Evolutionary conservation across 139 green algal genomes (phyloP).

Genomic region (Asterochloris erici): DNA sequence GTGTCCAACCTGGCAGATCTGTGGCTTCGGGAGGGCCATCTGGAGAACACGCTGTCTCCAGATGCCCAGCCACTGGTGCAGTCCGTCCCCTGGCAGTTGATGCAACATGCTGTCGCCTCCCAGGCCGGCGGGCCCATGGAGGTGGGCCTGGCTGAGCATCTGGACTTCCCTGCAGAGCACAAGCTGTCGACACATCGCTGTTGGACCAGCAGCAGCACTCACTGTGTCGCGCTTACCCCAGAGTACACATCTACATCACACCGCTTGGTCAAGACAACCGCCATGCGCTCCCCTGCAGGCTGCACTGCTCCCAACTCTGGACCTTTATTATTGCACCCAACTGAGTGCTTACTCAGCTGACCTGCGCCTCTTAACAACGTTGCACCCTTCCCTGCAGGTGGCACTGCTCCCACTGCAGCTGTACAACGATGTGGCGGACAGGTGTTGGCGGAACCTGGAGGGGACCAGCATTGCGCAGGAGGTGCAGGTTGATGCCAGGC

Average conservation of each 20-base stretch:
- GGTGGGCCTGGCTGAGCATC: background rate
- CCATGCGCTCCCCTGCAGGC: background rate
- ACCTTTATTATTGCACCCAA: background rate
- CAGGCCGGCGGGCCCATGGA: background rate
- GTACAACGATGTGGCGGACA: conserved; percentile 5
- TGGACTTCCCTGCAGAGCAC: background rate
- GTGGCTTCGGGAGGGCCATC: conserved; percentile 7
- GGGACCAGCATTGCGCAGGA: too few species aligned
- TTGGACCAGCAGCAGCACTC: background rate
- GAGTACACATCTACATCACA: background rate
- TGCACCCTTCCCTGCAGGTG: background rate
- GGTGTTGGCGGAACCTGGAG: background rate
- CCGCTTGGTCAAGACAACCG: background rate
- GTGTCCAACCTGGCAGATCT: conserved; percentile 6
- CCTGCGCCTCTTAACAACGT: background rate
- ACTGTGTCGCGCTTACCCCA: background rate
- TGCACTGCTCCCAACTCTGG: background rate
- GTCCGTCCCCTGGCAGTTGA: conserved; percentile 9
- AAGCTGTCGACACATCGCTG: background rate
- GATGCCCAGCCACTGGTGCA: background rate
- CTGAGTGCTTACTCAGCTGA: background rate
- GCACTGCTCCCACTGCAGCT: background rate
- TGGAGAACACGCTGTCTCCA: conserved; percentile 4
- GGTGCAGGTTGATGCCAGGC: too few species aligned
- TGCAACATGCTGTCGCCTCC: conserved; percentile 3